Conservation (phyloP, 2,329 filamentous ascomycete genomes). For the Sarocladium strictum region DNA sequence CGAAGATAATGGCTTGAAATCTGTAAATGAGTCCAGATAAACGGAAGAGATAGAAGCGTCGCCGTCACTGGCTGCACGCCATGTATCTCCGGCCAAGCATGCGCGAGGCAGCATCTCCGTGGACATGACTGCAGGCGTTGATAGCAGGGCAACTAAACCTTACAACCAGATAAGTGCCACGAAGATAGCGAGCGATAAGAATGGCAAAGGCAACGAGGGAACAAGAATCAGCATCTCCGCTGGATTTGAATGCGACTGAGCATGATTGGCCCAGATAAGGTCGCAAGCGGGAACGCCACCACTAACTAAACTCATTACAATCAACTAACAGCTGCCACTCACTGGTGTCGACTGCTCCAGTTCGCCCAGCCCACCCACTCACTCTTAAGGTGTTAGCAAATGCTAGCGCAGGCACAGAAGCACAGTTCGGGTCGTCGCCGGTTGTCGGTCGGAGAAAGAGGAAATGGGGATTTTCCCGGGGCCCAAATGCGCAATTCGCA, state of each 20-base stretch:
- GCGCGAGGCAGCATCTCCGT: not conserved
- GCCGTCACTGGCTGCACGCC: too few relatives aligned
- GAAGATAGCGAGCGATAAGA: too few relatives aligned
- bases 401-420: not conserved
- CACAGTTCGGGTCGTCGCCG: not conserved
- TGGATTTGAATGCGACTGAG: not conserved
- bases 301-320: not conserved
- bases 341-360: too few relatives aligned
- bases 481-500: not conserved
- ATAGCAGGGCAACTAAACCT: too few relatives aligned
- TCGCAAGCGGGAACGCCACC: not conserved
- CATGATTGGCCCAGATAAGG: constrained; percentile 4
- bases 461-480: not conserved
- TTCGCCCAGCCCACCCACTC: too few relatives aligned
- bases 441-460: not conserved
- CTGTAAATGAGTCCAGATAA: too few relatives aligned
- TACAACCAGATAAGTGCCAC: too few relatives aligned
- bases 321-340: not conserved
- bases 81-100: constrained; percentile 1
- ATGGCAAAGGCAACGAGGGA: too few relatives aligned
- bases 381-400: too few relatives aligned
- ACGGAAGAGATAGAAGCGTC: too few relatives aligned
- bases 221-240: not conserved
- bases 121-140: not conserved
- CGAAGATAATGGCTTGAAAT: not conserved